Evolutionary conservation across 1,284 basidiomycete genomes (phyloP).

Genomic region (Fomitopsis palustris): DNA sequence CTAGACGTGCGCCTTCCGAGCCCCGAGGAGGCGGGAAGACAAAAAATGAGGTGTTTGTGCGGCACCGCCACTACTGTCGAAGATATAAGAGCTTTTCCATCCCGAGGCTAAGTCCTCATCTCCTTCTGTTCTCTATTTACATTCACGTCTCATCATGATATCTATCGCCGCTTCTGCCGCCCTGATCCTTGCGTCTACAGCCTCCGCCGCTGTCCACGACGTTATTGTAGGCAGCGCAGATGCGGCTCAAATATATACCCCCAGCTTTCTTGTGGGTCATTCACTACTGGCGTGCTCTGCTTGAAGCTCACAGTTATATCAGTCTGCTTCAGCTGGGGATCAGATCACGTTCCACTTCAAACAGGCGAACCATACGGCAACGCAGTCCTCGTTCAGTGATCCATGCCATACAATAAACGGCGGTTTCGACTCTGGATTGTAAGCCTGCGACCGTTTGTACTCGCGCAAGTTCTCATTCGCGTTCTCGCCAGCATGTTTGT

Average conservation of each 20-base stretch:
- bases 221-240: slow-evolving; percentile 49
- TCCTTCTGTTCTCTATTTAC: slow-evolving; percentile 18
- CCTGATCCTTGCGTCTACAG: slow-evolving; percentile 44
- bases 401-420: slow-evolving; percentile 47
- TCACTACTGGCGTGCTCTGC: not conserved
- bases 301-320: not conserved
- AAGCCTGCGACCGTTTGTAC: slow-evolving; percentile 21
- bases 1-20: slow-evolving; percentile 1
- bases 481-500: slow-evolving; percentile 43
- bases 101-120: not conserved
- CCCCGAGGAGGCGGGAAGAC: not conserved
- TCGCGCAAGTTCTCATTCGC: not conserved
- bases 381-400: slow-evolving; percentile 52
- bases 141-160: slow-evolving; percentile 27
- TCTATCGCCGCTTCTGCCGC: slow-evolving; percentile 39
- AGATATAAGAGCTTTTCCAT: not conserved
- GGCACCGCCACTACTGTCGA: not conserved
- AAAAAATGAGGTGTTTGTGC: not conserved
- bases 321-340: slow-evolving; percentile 51
- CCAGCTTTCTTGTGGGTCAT: slow-evolving; percentile 48
- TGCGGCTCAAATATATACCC: slow-evolving; percentile 41
- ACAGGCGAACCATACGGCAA: slow-evolving; percentile 52
- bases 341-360: slow-evolving; percentile 58
- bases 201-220: slow-evolving; percentile 36
- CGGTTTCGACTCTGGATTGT: slow-evolving; percentile 60